Conservation (phyloP, 345 rosid genomes). For the Lepidium sativum region DNA sequence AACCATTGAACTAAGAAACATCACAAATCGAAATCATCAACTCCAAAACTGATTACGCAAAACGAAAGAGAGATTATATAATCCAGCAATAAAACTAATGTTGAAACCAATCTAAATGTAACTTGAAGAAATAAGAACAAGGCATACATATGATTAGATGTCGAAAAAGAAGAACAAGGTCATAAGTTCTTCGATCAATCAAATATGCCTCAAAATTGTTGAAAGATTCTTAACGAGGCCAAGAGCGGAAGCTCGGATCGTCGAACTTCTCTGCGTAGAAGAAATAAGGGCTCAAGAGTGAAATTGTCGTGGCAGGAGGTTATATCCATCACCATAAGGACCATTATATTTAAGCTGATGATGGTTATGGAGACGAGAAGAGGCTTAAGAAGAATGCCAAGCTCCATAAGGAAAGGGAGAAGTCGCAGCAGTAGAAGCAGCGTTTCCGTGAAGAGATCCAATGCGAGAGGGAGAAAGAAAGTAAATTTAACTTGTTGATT, state of each 20-base stretch:
- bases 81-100: background rate
- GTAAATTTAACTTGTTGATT: no score
- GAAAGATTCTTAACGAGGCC: background rate
- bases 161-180: background rate
- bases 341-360: no score
- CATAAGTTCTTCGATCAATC: background rate
- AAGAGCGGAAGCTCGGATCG: background rate
- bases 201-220: background rate
- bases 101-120: background rate
- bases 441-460: no score
- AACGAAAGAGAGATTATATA: background rate
- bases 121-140: background rate
- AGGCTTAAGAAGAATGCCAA: no score
- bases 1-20: background rate
- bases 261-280: background rate
- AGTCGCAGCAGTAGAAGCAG: no score
- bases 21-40: background rate
- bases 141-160: slow-evolving; percentile 1
- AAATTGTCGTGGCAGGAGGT: background rate
- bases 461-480: no score
- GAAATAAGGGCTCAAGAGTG: slow-evolving; percentile 20
- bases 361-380: no score
- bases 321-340: no score
- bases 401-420: no score
- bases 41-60: background rate